Conservation (phyloP, 2,329 filamentous ascomycete species). For the Podosphaera fusca region DNA sequence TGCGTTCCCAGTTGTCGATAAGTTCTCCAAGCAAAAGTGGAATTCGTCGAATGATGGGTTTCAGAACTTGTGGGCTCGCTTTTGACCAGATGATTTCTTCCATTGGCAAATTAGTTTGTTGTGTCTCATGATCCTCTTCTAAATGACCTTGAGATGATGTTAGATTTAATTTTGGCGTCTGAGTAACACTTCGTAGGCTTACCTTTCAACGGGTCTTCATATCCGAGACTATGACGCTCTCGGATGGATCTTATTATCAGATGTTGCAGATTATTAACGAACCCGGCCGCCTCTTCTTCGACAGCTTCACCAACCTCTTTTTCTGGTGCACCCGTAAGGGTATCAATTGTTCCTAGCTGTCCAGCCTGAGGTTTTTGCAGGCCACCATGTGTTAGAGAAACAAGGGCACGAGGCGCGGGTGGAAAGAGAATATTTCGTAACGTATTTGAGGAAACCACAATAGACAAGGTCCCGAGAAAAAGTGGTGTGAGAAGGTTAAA, state of each 20-base stretch:
- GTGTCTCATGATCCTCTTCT: constrained; percentile 1
- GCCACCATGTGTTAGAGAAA: constrained; percentile 6
- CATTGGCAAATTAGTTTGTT: constrained; percentile 8
- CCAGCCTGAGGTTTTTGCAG: constrained; percentile 7
- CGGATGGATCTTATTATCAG: constrained; percentile 5
- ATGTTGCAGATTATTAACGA: constrained; percentile 6
- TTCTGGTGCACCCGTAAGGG: constrained; percentile 8
- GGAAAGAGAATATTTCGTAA: constrained; percentile 5
- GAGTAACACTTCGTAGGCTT: constrained; percentile 4
- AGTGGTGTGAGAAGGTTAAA: constrained; percentile 7
- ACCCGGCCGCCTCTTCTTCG: constrained; percentile 9
- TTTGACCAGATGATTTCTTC: constrained; percentile 7
- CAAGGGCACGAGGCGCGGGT: constrained; percentile 6
- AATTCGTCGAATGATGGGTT: constrained; percentile 1
- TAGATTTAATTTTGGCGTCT: constrained; percentile 4
- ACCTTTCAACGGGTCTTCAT: constrained; percentile 7
- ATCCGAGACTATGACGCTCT: constrained; percentile 6
- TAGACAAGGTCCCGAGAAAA: constrained; percentile 5
- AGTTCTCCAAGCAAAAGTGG: constrained; percentile 23
- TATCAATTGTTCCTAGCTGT: constrained; percentile 7
- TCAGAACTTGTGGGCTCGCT: constrained; percentile 4
- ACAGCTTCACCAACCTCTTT: constrained; percentile 8
- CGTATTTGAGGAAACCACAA: constrained; percentile 4
- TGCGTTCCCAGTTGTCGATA: constrained; percentile 27
- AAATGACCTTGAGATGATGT: constrained; percentile 3